Evolutionary conservation across 116 monocot species (phyloP), one percentile per base, ranked within the genome.

Genomic region (Posidonia oceanica): DNA sequence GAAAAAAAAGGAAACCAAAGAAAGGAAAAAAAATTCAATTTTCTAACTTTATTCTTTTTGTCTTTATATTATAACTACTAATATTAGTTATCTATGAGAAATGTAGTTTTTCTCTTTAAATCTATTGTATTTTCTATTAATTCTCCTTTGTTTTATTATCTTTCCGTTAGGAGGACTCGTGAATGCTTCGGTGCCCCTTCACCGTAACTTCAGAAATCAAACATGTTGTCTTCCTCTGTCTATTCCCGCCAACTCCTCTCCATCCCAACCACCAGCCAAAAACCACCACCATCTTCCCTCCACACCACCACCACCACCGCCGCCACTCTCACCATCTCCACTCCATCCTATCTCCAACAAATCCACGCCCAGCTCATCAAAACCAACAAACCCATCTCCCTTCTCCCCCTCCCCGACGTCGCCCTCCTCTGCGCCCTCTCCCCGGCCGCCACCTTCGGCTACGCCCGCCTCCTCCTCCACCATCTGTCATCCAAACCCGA

Each of bases 311-410:
- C 14, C 18, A 5, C 53, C 52, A 64, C 62, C 39, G 38, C 41
- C 38, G 7, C 39, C 60, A 4, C 13, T 38, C 52, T 61, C 63
- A n/a, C 61, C 64, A 3, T 64, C 80, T 52, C 69, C 64, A 56
- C 76, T 39, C 82, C 80, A 10, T 69, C 75, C 17, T 67, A 72
- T 4, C 63, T 80, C 63, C 59, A 69, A n/a, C 77, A 83, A 37
- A 69, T 83, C 73, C 77, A 83, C 59, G 65, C 75, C 61, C 68
- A 66, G 3, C 74, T 82, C 68, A n/a, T 75, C 75, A 74, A 78
- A 63, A 20, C 78, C 17, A 66, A 56, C 10, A 54, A 36, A 3
- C 60, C 78, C 69, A 21, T 76, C 75, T 67, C 83, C 55, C 13
- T 42, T 18, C 71, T 69, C 58, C 56, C 75, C 48, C 69, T 76